Evolutionary conservation across 805 yeast species (phyloP).

Genomic region (Scheffersomyces spartinae): DNA sequence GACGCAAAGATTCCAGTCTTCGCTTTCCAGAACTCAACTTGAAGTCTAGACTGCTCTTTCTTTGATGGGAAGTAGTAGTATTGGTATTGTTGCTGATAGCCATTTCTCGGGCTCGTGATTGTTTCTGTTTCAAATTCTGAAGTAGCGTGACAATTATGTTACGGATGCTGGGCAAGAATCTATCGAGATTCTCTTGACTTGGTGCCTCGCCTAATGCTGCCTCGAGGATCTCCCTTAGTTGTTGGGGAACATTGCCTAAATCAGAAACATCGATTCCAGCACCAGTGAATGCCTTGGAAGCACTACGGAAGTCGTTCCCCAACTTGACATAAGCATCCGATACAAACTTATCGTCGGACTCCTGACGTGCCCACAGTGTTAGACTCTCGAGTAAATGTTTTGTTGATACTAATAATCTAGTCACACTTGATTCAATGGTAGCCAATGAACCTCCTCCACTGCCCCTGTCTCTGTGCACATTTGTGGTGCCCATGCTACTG

Average conservation of each 20-base stretch:
- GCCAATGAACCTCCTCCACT: too few relatives aligned
- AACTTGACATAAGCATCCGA: conserved; percentile 84
- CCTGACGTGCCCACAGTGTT: conserved; percentile 79
- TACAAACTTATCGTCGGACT: conserved; percentile 73
- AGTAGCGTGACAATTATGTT: conserved; percentile 74
- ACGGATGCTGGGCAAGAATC: conserved; percentile 73
- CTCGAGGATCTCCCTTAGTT: conserved; percentile 69
- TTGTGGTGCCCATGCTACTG: too few relatives aligned
- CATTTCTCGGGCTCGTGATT: conserved; percentile 13
- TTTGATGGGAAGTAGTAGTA: too few relatives aligned
- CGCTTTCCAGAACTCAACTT: too few relatives aligned
- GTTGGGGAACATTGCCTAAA: conserved; percentile 83
- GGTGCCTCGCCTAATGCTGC: conserved; percentile 79
- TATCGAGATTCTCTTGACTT: conserved; percentile 69
- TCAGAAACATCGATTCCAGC: conserved; percentile 77
- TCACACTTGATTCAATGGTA: conserved; percentile 68
- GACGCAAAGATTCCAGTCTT: neutral
- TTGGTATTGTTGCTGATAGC: conserved; percentile 1
- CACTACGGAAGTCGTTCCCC: conserved; percentile 87
- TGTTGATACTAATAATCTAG: conserved; percentile 74
- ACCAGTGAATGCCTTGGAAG: conserved; percentile 65
- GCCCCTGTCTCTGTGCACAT: too few relatives aligned
- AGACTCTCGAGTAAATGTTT: conserved; percentile 78
- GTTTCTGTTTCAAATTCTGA: conserved; percentile 73
- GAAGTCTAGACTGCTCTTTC: too few relatives aligned